Base-by-base conservation (phyloP, 371 early-diverging fungal genomes). In the Sporodiniella umbellata region DNA sequence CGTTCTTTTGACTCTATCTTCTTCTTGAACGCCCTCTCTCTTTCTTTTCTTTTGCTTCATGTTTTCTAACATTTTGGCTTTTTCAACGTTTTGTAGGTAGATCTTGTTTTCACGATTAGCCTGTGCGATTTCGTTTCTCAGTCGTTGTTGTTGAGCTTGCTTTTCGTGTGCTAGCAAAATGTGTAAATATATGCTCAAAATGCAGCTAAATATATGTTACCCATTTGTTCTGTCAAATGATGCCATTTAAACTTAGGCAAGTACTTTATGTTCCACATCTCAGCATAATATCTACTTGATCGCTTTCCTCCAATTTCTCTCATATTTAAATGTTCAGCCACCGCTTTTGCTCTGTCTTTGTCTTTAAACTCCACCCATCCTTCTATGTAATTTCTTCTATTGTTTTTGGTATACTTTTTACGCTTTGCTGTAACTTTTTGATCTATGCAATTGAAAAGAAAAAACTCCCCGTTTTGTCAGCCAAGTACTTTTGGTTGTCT, bases 351-450 rank as follows among this genome's bases (percentile, higher is more conserved):
- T 12, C 79, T 75, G 45, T 81, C 83, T 66, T 96, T 96, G 66
- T 94, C 91, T 49, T 71, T 70, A 65, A 98, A 97, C 68, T 98
- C 99, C 4, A 98, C 85, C 99, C 99, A 98, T 6, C 97, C 99
- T 67, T 98, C 97, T 0, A 82, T 82, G 60, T 81, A 98, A 58
- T 90, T 90, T 52, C 85, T 81, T 54, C 88, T 85, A 57, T 83
- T 88, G 56, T 85, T 83, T 37, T 85, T 88, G 43, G 83, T 84
- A 44, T 83, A 78, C 62, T 87, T 89, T 54, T 81, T 77, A 19
- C 90, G 75, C 42, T 80, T 71, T 24, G 70, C 64, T 24, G 79
- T 70, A 28, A 71, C 60, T 54, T 81, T 80, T 8, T 72, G 44
- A 66, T 85, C 86, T 82, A 60, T 21, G 7, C 8, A 28, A 31